Evolutionary conservation across 1,139 yeast species (phyloP), one percentile per base, ranked within the genome.

Genomic region (Candida smagusa): DNA sequence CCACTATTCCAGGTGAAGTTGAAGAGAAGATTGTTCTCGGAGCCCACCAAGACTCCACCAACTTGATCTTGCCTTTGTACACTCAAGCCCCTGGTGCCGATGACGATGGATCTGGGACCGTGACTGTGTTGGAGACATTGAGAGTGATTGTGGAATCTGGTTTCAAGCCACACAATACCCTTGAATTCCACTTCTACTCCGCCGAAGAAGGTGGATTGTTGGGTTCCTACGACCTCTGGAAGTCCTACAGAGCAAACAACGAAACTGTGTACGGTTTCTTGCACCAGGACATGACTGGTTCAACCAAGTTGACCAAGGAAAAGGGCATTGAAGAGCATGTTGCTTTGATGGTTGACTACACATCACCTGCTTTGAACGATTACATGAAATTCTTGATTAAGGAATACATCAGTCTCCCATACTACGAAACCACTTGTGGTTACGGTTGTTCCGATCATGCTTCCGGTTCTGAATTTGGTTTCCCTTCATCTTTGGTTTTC

Each of bases 271-370:
- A 81, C 26, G 90, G 90, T 5, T 84, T 89, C 89, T 69, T 90
- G 36, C 97, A 90, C 60, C 96, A 89, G 58, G 97, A 90, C 56
- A 90, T 90, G 97, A 87, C 97, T 1, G 97, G 97, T 0, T 89
- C 74, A 54, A 77, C 83, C 7, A 73, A 76, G 34, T 76, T 73
- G 35, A 64, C 82, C 16, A 53, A 68, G 21, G 80, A 76, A 34
- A 67, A 65, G 30, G 84, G 82, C 4, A 58, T 68, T n/a, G 77
- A 74, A 35, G 90, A 83, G 42, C 86, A 84, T 53, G 74, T 89
- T 51, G 97, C 96, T 9, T 71, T 90, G 34, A 79, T 89, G 43
- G 74, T 78, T 2, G 97, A 90, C 64, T 81, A 79, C 59, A 84
- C 86, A 9, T 74, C 84, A 26, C 61, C 62, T 0, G 66, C 53